phyloP scores from a whole-genome alignment of 345 rosid species.

The Carallia pectinifolia region DNA sequence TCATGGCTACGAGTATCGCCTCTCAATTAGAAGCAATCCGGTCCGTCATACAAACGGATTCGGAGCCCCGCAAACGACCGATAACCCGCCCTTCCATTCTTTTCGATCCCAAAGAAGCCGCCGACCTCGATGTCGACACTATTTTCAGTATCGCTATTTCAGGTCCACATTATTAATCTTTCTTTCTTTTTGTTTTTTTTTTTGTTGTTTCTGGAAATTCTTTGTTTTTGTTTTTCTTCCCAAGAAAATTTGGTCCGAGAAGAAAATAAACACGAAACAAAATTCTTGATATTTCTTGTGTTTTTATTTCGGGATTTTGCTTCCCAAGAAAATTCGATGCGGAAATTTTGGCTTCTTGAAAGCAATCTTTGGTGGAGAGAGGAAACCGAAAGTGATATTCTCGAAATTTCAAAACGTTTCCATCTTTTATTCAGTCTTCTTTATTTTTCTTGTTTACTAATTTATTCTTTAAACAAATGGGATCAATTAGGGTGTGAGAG shows the following conservation, averaged over 20 bases:
- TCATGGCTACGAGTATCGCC: conserved; percentile 57
- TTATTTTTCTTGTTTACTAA: no score
- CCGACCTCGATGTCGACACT: conserved; percentile 71
- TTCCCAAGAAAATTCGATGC: neutral
- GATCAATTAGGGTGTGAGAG: neutral
- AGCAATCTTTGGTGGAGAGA: no score
- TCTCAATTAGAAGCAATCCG: conserved; percentile 68
- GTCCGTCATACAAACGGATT: conserved; percentile 46
- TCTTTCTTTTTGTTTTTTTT: no score
- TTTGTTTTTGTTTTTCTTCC: neutral
- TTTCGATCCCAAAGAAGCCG: conserved; percentile 57
- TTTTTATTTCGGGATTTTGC: neutral
- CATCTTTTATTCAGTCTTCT: neutral
- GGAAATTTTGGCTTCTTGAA: no score
- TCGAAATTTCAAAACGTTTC: neutral
- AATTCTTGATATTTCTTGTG: no score
- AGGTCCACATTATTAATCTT: conserved; percentile 23
- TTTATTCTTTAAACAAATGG: no score
- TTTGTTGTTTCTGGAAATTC: neutral
- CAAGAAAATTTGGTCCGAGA: no score
- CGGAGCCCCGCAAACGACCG: conserved; percentile 53
- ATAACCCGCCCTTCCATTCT: conserved; percentile 60
- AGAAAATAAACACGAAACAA: no score
- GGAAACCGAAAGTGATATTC: no score
- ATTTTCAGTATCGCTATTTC: conserved; percentile 53